Conservation (phyloP, 2,329 filamentous ascomycete species). For the Aspergillus calidoustus region DNA sequence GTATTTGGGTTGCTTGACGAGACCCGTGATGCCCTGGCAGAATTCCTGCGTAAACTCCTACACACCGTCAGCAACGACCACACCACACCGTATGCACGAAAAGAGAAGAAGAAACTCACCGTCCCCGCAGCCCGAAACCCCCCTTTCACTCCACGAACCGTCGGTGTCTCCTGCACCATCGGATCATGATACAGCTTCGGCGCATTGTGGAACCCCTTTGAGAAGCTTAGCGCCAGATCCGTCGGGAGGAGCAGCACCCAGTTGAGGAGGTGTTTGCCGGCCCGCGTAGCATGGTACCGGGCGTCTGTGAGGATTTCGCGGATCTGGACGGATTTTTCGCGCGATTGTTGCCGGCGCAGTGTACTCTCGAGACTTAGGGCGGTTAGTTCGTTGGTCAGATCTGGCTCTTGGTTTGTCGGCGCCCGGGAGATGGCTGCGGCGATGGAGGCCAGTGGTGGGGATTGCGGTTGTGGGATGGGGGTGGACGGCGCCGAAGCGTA, state of each 20-base stretch:
- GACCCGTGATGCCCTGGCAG: slow-evolving; percentile 79
- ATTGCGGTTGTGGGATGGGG: not conserved
- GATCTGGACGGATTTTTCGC: slow-evolving; percentile 9
- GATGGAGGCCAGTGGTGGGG: not conserved
- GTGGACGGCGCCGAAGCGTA: not conserved
- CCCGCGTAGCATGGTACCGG: slow-evolving; percentile 68
- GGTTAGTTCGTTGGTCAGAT: not conserved
- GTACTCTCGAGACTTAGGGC: slow-evolving; percentile 22
- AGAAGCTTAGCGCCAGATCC: slow-evolving; percentile 80
- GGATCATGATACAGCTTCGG: slow-evolving; percentile 85
- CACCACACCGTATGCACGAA: not conserved
- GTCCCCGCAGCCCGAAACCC: slow-evolving; percentile 79
- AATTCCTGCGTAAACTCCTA: slow-evolving; percentile 75
- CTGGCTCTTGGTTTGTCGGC: not conserved
- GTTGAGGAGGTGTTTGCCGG: slow-evolving; percentile 72
- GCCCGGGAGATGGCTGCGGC: not conserved
- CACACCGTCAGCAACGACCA: not conserved
- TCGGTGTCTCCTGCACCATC: slow-evolving; percentile 76
- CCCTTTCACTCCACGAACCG: slow-evolving; percentile 76
- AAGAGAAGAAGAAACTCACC: slow-evolving; percentile 36
- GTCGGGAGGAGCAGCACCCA: slow-evolving; percentile 80
- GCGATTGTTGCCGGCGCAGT: slow-evolving; percentile 9
- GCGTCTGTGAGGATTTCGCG: slow-evolving; percentile 54
- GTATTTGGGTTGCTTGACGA: slow-evolving; percentile 76
- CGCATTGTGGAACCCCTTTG: slow-evolving; percentile 86